Percentiles rank a stretch among this genome's conserved stretches.
Evolutionary conservation across 2,329 filamentous ascomycete genomes (phyloP).

Genomic region (Orbilia brochopaga): DNA sequence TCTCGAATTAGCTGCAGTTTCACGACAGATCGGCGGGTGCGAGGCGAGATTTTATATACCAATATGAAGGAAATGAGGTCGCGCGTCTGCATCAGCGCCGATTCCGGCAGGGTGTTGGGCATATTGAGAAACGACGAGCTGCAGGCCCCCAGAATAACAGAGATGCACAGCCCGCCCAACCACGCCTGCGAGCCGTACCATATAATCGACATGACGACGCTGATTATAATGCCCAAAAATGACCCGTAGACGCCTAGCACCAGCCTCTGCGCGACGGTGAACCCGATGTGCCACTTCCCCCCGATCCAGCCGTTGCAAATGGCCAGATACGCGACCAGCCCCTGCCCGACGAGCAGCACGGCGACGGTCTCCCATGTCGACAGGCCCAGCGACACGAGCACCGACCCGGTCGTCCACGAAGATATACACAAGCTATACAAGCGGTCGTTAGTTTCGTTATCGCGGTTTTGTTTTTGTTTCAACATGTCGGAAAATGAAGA

Average conservation of each 20-base stretch:
- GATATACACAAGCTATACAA: constrained; percentile 39
- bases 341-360: constrained; percentile 37
- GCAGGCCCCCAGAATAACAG: constrained; percentile 43
- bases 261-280: constrained; percentile 41
- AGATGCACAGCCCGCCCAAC: constrained; percentile 46
- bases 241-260: constrained; percentile 46
- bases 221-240: constrained; percentile 43
- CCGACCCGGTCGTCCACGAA: constrained; percentile 44
- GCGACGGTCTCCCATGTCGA: constrained; percentile 50
- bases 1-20: constrained; percentile 3
- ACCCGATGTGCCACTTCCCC: constrained; percentile 48
- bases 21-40: neutral
- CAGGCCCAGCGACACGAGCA: constrained; percentile 41
- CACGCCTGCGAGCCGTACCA: constrained; percentile 49
- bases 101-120: constrained; percentile 38
- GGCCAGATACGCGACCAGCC: constrained; percentile 46
- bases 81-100: constrained; percentile 37
- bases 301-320: constrained; percentile 49
- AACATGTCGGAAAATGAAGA: neutral
- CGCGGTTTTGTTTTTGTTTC: neutral
- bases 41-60: constrained; percentile 27
- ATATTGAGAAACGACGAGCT: constrained; percentile 42
- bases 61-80: constrained; percentile 46
- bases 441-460: neutral
- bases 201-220: constrained; percentile 49